Percentiles rank a stretch among this genome's conserved stretches.
phyloP scores from a whole-genome alignment of 2,329 filamentous ascomycete species.

The Hyphodiscus sp. region DNA sequence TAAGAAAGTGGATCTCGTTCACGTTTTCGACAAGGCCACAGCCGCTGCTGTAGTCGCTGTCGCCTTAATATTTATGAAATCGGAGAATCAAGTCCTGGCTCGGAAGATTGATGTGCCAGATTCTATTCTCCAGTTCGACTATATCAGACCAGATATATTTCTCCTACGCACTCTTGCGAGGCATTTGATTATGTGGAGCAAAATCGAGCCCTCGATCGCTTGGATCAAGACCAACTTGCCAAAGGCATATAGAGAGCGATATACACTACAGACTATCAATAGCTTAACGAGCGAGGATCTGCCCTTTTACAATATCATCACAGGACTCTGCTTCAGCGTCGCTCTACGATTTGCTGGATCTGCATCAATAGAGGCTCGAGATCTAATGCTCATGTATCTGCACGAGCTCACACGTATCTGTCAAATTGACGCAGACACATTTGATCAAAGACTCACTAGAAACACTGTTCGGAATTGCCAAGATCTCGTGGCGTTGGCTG shows the following conservation, averaged over 20 bases:
- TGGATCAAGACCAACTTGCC: constrained; percentile 78
- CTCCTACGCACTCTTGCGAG: constrained; percentile 82
- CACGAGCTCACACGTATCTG: constrained; percentile 80
- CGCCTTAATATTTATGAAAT: constrained; percentile 94
- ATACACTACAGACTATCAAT: constrained; percentile 52
- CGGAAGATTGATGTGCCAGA: constrained; percentile 91
- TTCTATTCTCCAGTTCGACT: constrained; percentile 86
- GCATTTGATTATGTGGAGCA: constrained; percentile 88
- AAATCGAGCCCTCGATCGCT: constrained; percentile 62
- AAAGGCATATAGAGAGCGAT: constrained; percentile 54
- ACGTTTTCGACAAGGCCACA: constrained; percentile 86
- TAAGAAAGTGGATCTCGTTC: constrained; percentile 86
- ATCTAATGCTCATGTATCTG: constrained; percentile 76
- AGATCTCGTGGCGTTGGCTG: constrained; percentile 75
- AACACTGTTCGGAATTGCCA: constrained; percentile 87
- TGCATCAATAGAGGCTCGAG: constrained; percentile 62
- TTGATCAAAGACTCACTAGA: constrained; percentile 78
- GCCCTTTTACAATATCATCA: constrained; percentile 86
- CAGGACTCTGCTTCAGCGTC: constrained; percentile 78
- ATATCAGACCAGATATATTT: constrained; percentile 88
- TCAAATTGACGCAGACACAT: constrained; percentile 48
- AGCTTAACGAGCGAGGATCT: constrained; percentile 74
- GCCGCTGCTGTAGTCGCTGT: constrained; percentile 90
- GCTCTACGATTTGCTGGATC: constrained; percentile 71
- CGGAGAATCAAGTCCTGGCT: constrained; percentile 78